Conservation (phyloP, 768 basidiomycete species). For the Russula brevipes region DNA sequence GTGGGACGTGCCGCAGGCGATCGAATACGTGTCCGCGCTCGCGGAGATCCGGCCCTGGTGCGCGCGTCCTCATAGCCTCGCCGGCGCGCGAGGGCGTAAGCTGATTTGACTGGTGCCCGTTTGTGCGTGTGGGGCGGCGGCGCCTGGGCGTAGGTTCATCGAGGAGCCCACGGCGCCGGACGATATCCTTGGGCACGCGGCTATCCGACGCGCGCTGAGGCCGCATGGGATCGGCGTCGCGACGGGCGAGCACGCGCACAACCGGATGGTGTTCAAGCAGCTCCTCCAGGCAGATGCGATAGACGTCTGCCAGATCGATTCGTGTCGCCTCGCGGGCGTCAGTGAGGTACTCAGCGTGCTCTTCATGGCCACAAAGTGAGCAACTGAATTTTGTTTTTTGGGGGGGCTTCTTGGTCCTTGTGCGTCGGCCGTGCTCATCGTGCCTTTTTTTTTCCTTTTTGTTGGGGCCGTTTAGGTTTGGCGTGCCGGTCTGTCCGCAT, state of each 20-base stretch:
- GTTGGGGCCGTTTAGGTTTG: constrained; percentile 49
- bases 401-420: not conserved
- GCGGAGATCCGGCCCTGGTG: constrained; percentile 84
- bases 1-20: constrained; percentile 90
- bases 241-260: constrained; percentile 93
- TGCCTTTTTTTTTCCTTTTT: not conserved
- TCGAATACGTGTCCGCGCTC: constrained; percentile 82
- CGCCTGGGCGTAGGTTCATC: constrained; percentile 58
- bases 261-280: constrained; percentile 94
- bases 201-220: constrained; percentile 71
- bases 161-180: constrained; percentile 93
- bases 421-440: not conserved
- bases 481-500: constrained; percentile 85
- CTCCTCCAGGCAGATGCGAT: constrained; percentile 86
- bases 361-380: constrained; percentile 81
- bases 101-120: not conserved
- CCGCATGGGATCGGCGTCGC: constrained; percentile 84
- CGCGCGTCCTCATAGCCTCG: constrained; percentile 23
- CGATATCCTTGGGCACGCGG: constrained; percentile 80
- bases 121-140: constrained; percentile 30
- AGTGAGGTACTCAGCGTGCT: constrained; percentile 89
- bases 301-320: constrained; percentile 94
- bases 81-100: not conserved
- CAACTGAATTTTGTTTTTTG: not conserved
- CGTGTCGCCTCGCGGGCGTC: constrained; percentile 88